phyloP scores from a whole-genome alignment of 192 early-diverging fungal genomes.

The Linnemannia zychae region DNA sequence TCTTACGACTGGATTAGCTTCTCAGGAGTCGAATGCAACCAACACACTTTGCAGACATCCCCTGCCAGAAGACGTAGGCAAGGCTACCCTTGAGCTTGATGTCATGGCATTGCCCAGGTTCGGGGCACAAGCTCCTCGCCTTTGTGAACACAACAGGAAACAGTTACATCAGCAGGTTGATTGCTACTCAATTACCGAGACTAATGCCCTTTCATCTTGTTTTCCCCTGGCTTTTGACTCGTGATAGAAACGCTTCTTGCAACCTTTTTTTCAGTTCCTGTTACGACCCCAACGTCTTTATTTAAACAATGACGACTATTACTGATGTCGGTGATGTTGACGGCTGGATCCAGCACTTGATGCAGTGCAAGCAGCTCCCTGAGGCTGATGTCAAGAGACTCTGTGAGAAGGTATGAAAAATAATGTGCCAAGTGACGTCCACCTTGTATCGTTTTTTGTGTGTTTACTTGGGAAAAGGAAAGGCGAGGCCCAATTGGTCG shows the following conservation, averaged over 20 bases:
- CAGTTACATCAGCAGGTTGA: background rate
- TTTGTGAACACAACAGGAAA: background rate
- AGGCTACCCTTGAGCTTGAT: background rate
- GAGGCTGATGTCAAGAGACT: conserved; percentile 96
- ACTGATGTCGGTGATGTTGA: conserved; percentile 91
- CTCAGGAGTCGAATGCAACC: background rate
- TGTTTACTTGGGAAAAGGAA: background rate
- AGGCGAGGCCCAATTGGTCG: background rate
- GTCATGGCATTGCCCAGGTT: background rate
- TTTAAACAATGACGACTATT: conserved; percentile 36
- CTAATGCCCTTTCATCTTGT: background rate
- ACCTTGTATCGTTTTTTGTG: background rate
- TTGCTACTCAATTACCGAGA: background rate
- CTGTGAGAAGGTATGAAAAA: conserved; percentile 90
- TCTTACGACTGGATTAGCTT: background rate
- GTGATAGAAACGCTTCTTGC: conserved; percentile 1
- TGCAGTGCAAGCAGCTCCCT: conserved; percentile 94
- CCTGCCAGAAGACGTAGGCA: background rate
- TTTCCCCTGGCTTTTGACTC: background rate
- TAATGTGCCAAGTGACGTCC: background rate
- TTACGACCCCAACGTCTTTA: background rate
- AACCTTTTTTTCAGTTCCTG: background rate
- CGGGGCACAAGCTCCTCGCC: background rate
- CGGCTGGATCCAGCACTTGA: conserved; percentile 90
- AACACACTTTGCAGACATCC: background rate